Percentiles rank a stretch among this genome's conserved stretches.
phyloP scores from a whole-genome alignment of 176 grass and related monocot genomes.

The Echinochloa phyllopogon region DNA sequence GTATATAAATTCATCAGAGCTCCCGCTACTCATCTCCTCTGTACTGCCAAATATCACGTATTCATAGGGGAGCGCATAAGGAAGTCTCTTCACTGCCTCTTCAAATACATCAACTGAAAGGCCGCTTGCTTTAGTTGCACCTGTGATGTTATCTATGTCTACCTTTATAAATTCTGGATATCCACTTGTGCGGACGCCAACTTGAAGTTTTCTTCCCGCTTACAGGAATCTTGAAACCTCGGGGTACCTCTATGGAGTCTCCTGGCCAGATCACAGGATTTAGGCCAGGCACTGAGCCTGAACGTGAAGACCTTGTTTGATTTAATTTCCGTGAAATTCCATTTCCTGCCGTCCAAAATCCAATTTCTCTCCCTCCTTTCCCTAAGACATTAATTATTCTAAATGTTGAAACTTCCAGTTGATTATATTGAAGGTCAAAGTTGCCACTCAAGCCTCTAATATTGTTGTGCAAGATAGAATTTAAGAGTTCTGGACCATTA shows the following conservation, averaged over 20 bases:
- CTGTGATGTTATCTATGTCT: constrained; percentile 34
- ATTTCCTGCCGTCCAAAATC: constrained; percentile 48
- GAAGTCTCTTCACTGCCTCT: constrained; percentile 37
- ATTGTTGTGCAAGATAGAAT: constrained; percentile 44
- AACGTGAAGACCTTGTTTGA: background rate
- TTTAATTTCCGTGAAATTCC: constrained; percentile 36
- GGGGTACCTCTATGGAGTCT: constrained; percentile 24
- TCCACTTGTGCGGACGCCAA: constrained; percentile 37
- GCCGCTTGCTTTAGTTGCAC: constrained; percentile 27
- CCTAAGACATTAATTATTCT: constrained; percentile 64
- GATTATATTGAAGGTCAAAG: constrained; percentile 54
- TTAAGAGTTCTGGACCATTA: constrained; percentile 56
- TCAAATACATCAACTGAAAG: constrained; percentile 52
- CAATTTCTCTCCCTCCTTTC: constrained; percentile 27
- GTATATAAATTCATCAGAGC: constrained; percentile 38
- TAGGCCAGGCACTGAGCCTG: background rate
- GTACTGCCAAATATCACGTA: constrained; percentile 26
- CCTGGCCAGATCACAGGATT: constrained; percentile 49
- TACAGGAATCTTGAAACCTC: constrained; percentile 44
- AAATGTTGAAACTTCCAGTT: constrained; percentile 48
- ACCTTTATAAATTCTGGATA: constrained; percentile 34
- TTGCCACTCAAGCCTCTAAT: constrained; percentile 63
- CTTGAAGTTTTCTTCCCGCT: constrained; percentile 39
- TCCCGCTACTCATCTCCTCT: background rate
- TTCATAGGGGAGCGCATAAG: constrained; percentile 42